These are phyloP conservation scores for Adiantum capillusveneris DNA, from an alignment of 75 land plant genomes.

Conservation along the genomic window DNA sequence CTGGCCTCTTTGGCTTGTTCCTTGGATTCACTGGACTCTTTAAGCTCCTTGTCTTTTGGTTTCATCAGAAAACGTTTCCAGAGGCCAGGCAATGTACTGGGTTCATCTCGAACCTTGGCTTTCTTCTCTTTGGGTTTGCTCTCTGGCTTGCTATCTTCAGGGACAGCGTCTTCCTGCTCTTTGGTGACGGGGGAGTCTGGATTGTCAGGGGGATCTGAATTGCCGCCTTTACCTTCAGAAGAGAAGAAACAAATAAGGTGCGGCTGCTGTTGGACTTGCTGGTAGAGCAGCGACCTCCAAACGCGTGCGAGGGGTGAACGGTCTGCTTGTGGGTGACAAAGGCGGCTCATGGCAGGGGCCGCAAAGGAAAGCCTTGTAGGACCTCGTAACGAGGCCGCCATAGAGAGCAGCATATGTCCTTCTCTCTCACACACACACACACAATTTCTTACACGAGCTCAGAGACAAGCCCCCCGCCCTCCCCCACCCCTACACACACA, in stretches of 20 bases:
- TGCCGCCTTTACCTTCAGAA: not conserved
- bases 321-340: not conserved
- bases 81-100: not conserved
- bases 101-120: not conserved
- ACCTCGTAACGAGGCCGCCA: too few species aligned
- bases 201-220: conserved; percentile 1
- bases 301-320: conserved; percentile 1
- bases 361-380: too few species aligned
- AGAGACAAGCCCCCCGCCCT: too few species aligned
- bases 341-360: too few species aligned
- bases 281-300: not conserved
- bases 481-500: too few species aligned
- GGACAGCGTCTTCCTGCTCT: not conserved
- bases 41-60: conserved; percentile 3
- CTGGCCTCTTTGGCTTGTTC: conserved; percentile 9
- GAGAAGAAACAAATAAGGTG: not conserved
- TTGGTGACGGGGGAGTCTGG: not conserved
- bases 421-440: too few species aligned
- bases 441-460: too few species aligned
- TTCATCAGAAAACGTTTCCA: conserved; percentile 4
- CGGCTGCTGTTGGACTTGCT: not conserved
- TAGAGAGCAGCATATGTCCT: too few species aligned
- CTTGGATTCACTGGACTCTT: not conserved
- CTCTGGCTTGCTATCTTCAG: not conserved
- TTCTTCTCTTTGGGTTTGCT: conserved; percentile 1